A percentile compares a stretch with the other conserved stretches of the same genome.
Evolutionary conservation across 2,329 filamentous ascomycete genomes (phyloP).

Genomic region (Fusarium sp.): DNA sequence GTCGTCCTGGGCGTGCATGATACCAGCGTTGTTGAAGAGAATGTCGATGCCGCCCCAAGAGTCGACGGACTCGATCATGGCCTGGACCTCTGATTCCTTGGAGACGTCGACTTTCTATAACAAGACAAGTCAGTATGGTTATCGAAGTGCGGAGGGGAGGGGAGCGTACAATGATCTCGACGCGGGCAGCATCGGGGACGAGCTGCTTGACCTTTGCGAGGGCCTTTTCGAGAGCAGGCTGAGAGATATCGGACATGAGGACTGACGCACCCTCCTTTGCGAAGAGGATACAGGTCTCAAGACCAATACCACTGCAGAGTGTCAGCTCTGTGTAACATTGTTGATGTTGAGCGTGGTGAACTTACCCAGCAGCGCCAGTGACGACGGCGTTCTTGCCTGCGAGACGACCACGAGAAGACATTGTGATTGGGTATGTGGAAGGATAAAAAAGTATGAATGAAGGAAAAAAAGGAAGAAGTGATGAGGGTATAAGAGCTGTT

Average conservation of each 20-base stretch:
- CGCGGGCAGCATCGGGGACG: conserved; percentile 69
- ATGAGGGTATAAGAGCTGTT: conserved; percentile 3
- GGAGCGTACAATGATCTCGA: conserved; percentile 67
- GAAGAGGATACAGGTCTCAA: conserved; percentile 92
- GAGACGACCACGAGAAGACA: conserved; percentile 58
- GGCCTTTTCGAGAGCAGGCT: conserved; percentile 80
- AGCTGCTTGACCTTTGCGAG: conserved; percentile 79
- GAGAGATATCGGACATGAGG: conserved; percentile 86
- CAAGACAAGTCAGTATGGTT: not conserved
- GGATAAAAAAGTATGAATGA: not conserved
- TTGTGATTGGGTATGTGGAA: conserved; percentile 41
- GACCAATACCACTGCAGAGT: conserved; percentile 80
- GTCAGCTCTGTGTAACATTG: conserved; percentile 2
- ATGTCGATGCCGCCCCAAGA: conserved; percentile 88
- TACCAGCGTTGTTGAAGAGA: conserved; percentile 97
- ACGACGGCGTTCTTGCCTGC: conserved; percentile 75
- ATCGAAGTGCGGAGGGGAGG: not conserved
- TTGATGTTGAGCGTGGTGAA: conserved; percentile 37
- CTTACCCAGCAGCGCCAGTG: conserved; percentile 87
- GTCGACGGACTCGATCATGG: conserved; percentile 79
- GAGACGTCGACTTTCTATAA: conserved; percentile 76
- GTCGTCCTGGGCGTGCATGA: conserved; percentile 89
- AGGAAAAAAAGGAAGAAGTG: not conserved
- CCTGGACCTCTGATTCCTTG: conserved; percentile 82
- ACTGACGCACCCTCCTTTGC: conserved; percentile 88